These are phyloP conservation scores for Wallacemonas sp. DNA, from an alignment of 208 protist genomes.

Conservation along the genomic window DNA sequence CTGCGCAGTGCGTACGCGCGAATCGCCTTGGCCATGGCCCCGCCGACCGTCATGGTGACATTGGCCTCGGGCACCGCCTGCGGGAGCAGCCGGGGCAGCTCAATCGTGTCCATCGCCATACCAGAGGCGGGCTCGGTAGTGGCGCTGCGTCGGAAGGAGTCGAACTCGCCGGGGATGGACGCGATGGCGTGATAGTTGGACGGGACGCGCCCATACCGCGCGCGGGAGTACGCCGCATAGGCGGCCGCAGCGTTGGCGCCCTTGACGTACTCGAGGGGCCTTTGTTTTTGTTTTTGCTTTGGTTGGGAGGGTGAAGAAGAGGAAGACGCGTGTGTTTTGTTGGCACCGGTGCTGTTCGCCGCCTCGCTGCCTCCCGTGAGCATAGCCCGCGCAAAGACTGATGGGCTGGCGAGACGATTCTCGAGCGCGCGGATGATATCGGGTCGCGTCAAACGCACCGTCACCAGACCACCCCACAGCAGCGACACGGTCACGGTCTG, in stretches of 20 bases:
- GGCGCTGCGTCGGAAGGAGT: not conserved
- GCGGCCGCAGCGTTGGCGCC: not conserved
- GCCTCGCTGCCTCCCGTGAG: no score
- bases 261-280: not conserved
- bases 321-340: no score
- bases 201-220: not conserved
- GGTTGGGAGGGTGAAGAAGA: no score
- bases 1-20: not conserved
- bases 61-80: not conserved
- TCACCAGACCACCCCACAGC: not conserved
- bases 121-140: not conserved
- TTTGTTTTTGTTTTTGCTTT: no score
- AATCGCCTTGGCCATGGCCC: not conserved
- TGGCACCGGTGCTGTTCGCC: no score
- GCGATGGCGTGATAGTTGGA: not conserved
- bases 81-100: not conserved
- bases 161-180: not conserved
- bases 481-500: not conserved
- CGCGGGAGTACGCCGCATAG: not conserved
- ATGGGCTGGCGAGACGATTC: constrained; percentile 1
- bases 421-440: not conserved
- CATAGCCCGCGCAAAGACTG: not conserved
- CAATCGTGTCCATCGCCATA: not conserved
- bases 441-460: not conserved
- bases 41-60: not conserved